These are phyloP conservation scores for Cladosporium sp. DNA, from an alignment of 2,329 filamentous ascomycete species.

Conservation along the genomic window DNA sequence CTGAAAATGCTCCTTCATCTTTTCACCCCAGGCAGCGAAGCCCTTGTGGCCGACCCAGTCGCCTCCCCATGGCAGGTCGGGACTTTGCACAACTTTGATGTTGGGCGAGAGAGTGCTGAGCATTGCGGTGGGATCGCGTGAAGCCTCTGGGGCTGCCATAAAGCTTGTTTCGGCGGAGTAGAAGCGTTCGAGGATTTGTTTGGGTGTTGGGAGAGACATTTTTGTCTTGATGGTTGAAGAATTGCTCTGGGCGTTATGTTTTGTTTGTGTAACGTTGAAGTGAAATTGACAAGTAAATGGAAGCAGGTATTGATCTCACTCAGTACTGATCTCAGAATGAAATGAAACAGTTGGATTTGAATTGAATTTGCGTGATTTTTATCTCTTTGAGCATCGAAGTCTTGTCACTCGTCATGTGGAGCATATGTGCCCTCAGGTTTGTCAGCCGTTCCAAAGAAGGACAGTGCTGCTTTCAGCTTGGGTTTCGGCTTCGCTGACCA, in stretches of 20 bases:
- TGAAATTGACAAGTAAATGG: no score
- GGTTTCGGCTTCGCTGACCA: background rate
- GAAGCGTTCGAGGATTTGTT: slow-evolving; percentile 30
- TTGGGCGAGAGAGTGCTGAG: slow-evolving; percentile 25
- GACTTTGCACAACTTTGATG: slow-evolving; percentile 29
- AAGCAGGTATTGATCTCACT: no score
- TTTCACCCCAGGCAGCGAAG: slow-evolving; percentile 28
- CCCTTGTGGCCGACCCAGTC: slow-evolving; percentile 28
- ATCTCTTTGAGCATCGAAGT: background rate
- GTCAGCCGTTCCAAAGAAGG: background rate
- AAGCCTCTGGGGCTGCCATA: slow-evolving; percentile 27
- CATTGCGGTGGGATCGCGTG: slow-evolving; percentile 31
- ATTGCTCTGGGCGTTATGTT: background rate
- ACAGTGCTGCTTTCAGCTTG: background rate
- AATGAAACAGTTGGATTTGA: no score
- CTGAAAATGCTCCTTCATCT: slow-evolving; percentile 27
- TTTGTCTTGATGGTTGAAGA: background rate
- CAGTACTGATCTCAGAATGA: no score
- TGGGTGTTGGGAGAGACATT: slow-evolving; percentile 9
- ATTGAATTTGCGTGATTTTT: background rate
- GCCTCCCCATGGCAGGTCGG: slow-evolving; percentile 34
- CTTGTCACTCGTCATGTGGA: slow-evolving; percentile 8
- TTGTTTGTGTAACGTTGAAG: no score
- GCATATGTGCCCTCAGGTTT: background rate
- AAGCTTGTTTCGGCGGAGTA: slow-evolving; percentile 34